Base-by-base conservation (phyloP, 495 filamentous ascomycete species). In the Annulohypoxylon stygium region DNA sequence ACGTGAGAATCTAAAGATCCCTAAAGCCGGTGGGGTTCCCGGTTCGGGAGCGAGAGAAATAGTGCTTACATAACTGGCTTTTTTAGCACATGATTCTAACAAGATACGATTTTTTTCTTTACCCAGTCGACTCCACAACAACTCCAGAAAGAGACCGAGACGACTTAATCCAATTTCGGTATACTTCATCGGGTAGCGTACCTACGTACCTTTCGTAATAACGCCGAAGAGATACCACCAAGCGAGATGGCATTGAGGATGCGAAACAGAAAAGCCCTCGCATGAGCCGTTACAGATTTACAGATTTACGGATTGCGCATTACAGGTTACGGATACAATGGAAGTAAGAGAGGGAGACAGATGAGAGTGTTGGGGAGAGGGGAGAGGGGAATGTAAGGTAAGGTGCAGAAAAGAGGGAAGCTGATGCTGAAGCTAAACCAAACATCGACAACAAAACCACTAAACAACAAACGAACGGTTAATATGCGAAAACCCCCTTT, bases 101-200 rank as follows among this genome's bases (percentile, higher is more conserved):
- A 23, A 12, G 23, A 54, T 47, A 47, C 43, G 43, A 47, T 47
- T 41, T 36, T 57, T 47, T 30, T 30, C 7, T 43, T 39, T 47
- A 64, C 41, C 39, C 61, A 57, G 51, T 10, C 37, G 36, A 53
- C 59, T 57, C 65, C 53, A 65, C 58, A 69, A 23, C 37, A 61
- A 48, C 63, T 69, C 62, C 61, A 73, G 62, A 69, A 73, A 75
- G 61, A 64, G 53, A 70, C 73, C 73, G 69, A 75, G 69, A 65
- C 25, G 41, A 20, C 62, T 61, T 55, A 51, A 47, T 62, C 73
- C 73, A 73, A 61, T 69, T 57, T 69, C 69, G 63, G 67, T 70
- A 41, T 68, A 61, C 61, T 51, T 67, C 37, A 51, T 57, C 23
- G 25, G 64, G 41, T 66, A 64, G 51, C 59, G 39, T 66, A 43